phyloP scores from a whole-genome alignment of 2,329 filamentous ascomycete genomes.

The Didymella pomorum region DNA sequence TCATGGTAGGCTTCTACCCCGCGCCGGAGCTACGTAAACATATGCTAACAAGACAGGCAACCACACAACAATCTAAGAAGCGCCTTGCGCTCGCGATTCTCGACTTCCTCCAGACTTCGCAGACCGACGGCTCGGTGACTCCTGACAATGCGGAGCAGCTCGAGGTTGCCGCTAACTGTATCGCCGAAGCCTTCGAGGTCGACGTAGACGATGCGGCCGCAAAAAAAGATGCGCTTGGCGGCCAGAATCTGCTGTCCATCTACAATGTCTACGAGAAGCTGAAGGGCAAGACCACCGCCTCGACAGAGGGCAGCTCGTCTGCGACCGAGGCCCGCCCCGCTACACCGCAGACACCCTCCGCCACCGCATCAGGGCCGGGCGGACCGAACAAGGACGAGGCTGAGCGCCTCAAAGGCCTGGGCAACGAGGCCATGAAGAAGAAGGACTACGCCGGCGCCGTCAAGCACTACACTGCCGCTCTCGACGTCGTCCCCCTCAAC shows the following conservation, averaged over 20 bases:
- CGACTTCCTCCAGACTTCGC: constrained; percentile 87
- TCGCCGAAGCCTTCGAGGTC: constrained; percentile 93
- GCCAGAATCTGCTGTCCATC: constrained; percentile 87
- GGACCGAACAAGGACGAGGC: constrained; percentile 76
- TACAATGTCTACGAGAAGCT: constrained; percentile 97
- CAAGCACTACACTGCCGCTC: constrained; percentile 85
- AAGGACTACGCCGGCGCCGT: constrained; percentile 89
- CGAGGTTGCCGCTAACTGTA: constrained; percentile 93
- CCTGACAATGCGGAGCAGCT: constrained; percentile 91
- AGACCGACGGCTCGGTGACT: constrained; percentile 86
- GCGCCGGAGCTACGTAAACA: constrained; percentile 16
- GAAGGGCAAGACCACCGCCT: constrained; percentile 68
- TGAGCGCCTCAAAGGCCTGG: constrained; percentile 86
- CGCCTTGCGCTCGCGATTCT: constrained; percentile 96
- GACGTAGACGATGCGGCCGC: constrained; percentile 80
- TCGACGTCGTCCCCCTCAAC: constrained; percentile 82
- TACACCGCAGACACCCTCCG: constrained; percentile 50
- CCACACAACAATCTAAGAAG: constrained; percentile 66
- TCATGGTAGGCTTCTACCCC: constrained; percentile 40
- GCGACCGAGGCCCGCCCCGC: constrained; percentile 53
- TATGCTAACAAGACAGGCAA: constrained; percentile 44
- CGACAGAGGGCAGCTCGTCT: constrained; percentile 54
- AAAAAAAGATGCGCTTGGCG: constrained; percentile 78
- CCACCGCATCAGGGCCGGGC: constrained; percentile 45
- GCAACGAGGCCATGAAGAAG: constrained; percentile 92